Evolutionary conservation across 768 basidiomycete genomes (phyloP).

Genomic region (Ramaria rubella): DNA sequence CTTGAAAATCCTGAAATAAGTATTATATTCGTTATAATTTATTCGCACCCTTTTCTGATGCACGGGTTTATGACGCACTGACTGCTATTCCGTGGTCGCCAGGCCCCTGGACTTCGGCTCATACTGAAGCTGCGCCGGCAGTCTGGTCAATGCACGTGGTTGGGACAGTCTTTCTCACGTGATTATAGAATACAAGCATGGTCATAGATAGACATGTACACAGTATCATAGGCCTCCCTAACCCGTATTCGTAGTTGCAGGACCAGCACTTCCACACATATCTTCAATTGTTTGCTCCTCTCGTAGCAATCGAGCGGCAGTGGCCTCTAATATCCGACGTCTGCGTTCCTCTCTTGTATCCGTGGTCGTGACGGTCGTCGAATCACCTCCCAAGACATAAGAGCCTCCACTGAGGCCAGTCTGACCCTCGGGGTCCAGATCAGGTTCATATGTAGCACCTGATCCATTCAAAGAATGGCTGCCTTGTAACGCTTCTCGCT

Average conservation of each 20-base stretch:
- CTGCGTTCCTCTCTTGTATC: constrained; percentile 58
- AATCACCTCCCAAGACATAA: constrained; percentile 50
- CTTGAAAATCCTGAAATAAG: too few relatives aligned
- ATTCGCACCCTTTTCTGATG: too few relatives aligned
- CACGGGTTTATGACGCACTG: too few relatives aligned
- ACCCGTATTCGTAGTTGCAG: background rate
- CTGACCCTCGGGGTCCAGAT: constrained; percentile 48
- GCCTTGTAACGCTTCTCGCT: constrained; percentile 43
- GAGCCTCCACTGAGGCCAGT: constrained; percentile 19
- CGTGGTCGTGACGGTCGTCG: constrained; percentile 9
- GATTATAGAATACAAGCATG: too few relatives aligned
- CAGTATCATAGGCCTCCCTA: background rate
- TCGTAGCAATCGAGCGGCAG: constrained; percentile 49
- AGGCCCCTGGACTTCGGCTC: too few relatives aligned
- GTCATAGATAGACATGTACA: too few relatives aligned
- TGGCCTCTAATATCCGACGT: constrained; percentile 49
- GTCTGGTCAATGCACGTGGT: too few relatives aligned
- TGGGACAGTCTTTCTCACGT: too few relatives aligned
- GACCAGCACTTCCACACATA: constrained; percentile 52
- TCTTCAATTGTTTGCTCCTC: constrained; percentile 70
- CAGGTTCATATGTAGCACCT: constrained; percentile 45
- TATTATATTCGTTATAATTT: too few relatives aligned
- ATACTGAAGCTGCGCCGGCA: too few relatives aligned
- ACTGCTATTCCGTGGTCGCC: too few relatives aligned
- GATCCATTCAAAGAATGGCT: constrained; percentile 45